Percentiles rank a stretch among this genome's conserved stretches.
These are phyloP conservation scores for Neurospora sp. DNA, from an alignment of 495 filamentous ascomycete genomes.

Conservation along the genomic window DNA sequence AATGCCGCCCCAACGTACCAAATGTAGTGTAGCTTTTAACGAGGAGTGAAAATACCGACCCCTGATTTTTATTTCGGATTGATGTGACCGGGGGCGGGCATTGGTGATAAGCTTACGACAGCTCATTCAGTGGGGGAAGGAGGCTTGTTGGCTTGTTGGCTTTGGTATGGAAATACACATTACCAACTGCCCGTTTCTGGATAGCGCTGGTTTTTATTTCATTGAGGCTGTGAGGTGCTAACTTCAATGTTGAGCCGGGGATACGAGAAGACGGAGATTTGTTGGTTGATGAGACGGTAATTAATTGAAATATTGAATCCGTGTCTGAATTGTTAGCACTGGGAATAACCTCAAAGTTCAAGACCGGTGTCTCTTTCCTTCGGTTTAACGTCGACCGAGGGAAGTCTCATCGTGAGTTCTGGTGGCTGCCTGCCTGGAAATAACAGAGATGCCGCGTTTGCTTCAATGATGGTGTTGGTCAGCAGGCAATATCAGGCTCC, in stretches of 20 bases:
- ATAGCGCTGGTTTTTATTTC: background rate
- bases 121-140: background rate
- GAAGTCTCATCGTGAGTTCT: background rate
- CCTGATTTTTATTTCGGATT: background rate
- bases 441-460: background rate
- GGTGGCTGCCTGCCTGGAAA: background rate
- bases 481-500: background rate
- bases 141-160: background rate
- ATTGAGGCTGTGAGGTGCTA: background rate
- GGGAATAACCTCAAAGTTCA: background rate
- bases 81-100: background rate
- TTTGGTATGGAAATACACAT: background rate
- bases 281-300: background rate
- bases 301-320: background rate
- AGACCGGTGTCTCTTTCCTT: background rate
- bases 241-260: background rate
- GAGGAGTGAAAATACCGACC: background rate
- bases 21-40: background rate
- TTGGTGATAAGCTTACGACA: constrained; percentile 12
- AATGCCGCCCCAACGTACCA: background rate
- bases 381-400: background rate
- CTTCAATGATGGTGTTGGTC: background rate
- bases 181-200: background rate
- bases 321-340: background rate
- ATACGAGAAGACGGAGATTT: background rate